Percentiles rank a stretch among this genome's conserved stretches.
phyloP scores from a whole-genome alignment of 2,329 filamentous ascomycete species.

The Coleophoma crateriformis region DNA sequence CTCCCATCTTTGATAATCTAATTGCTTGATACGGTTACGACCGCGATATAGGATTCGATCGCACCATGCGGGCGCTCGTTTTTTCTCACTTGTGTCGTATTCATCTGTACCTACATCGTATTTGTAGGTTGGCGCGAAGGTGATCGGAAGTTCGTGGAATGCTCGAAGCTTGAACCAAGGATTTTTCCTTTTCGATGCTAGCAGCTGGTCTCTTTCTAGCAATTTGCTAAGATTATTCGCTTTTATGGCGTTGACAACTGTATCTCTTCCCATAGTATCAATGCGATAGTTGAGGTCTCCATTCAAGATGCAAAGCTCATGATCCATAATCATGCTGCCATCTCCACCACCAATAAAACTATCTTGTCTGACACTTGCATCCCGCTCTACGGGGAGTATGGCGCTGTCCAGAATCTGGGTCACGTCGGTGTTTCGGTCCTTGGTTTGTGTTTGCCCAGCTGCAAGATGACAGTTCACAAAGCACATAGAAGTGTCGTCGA shows the following conservation, averaged over 20 bases:
- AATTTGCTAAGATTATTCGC: slow-evolving; percentile 78
- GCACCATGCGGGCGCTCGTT: slow-evolving; percentile 91
- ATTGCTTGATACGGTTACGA: slow-evolving; percentile 76
- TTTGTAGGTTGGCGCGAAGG: slow-evolving; percentile 95
- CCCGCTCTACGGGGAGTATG: slow-evolving; percentile 67
- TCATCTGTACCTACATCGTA: slow-evolving; percentile 94
- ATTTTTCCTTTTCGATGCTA: slow-evolving; percentile 83
- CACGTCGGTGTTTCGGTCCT: slow-evolving; percentile 87
- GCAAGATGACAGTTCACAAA: slow-evolving; percentile 97
- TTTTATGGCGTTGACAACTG: slow-evolving; percentile 80
- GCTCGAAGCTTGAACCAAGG: slow-evolving; percentile 82
- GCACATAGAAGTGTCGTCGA: slow-evolving; percentile 92
- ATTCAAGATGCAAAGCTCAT: slow-evolving; percentile 95
- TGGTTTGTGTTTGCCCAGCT: slow-evolving; percentile 85
- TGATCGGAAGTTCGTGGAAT: slow-evolving; percentile 87
- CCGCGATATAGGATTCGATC: slow-evolving; percentile 84
- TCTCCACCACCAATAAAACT: slow-evolving; percentile 89
- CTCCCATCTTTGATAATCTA: slow-evolving; percentile 86
- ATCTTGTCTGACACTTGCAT: slow-evolving; percentile 63
- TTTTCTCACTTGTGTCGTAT: slow-evolving; percentile 94
- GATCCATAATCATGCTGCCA: slow-evolving; percentile 89
- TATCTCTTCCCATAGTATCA: slow-evolving; percentile 92
- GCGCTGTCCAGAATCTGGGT: slow-evolving; percentile 80
- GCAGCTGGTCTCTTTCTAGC: slow-evolving; percentile 86
- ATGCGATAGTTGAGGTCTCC: slow-evolving; percentile 96